Evolutionary conservation across 176 grass and related monocot genomes (phyloP).

Genomic region (Chrysopogon serrulatus): DNA sequence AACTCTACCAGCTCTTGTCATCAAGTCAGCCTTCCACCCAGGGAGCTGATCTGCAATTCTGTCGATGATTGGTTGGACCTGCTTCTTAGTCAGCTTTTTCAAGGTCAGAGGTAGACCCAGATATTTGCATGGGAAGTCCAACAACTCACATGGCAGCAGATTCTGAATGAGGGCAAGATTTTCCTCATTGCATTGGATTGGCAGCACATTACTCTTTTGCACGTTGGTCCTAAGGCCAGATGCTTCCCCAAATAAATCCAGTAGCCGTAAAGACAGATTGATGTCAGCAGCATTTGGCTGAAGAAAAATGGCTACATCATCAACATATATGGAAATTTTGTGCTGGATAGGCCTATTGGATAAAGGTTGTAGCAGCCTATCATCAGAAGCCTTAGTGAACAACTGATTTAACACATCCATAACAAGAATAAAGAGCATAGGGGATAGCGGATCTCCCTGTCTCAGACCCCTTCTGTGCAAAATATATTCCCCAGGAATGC

Average conservation of each 20-base stretch:
- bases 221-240: not conserved
- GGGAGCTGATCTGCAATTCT: too few species aligned
- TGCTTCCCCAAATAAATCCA: not conserved
- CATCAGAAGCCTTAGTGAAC: not conserved
- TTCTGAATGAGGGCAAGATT: accelerated
- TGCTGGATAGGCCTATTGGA: not conserved
- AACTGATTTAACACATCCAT: not conserved
- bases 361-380: not conserved
- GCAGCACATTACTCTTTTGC: not conserved
- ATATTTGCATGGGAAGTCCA: too few species aligned
- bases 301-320: not conserved
- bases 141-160: not conserved
- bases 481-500: too few species aligned
- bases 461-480: too few species aligned
- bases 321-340: not conserved
- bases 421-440: not conserved
- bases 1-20: too few species aligned
- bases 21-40: too few species aligned
- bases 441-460: not conserved
- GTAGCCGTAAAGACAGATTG: not conserved
- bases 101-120: too few species aligned
- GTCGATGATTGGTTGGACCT: too few species aligned
- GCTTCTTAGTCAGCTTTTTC: too few species aligned
- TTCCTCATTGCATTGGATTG: not conserved
- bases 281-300: not conserved